Evolutionary conservation across 805 yeast species (phyloP).

Genomic region (Cyberlindnera meyerae): DNA sequence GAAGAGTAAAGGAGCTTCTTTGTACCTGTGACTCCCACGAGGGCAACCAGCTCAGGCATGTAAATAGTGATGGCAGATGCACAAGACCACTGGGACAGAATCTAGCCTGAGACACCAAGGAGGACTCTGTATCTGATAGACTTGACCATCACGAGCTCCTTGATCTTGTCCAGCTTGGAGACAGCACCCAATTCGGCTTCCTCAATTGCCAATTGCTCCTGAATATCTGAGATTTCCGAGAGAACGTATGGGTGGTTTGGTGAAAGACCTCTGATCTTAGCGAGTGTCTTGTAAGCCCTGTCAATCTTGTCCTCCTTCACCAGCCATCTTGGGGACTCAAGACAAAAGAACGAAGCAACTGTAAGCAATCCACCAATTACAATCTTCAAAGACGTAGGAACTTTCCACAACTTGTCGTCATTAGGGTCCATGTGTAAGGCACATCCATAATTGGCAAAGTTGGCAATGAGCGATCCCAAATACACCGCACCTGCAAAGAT

Average conservation of each 20-base stretch:
- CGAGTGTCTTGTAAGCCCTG: constrained; percentile 34
- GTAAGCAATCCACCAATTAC: constrained; percentile 43
- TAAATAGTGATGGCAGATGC: constrained; percentile 53
- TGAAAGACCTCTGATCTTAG: constrained; percentile 40
- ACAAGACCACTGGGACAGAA: constrained; percentile 57
- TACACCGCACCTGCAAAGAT: constrained; percentile 56
- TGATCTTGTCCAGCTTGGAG: constrained; percentile 24
- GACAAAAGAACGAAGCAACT: constrained; percentile 38
- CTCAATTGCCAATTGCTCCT: constrained; percentile 40
- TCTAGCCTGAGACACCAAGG: constrained; percentile 38
- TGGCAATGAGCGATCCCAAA: constrained; percentile 46
- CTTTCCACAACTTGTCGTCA: constrained; percentile 44
- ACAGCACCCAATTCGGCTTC: constrained; percentile 25
- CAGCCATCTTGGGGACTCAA: constrained; percentile 46
- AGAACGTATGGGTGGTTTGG: constrained; percentile 43
- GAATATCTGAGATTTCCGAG: constrained; percentile 47
- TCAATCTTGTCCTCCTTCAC: constrained; percentile 36
- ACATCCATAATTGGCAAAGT: constrained; percentile 48
- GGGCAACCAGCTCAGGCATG: constrained; percentile 46
- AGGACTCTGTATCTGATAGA: constrained; percentile 43
- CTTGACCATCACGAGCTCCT: constrained; percentile 32
- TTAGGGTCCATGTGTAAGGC: constrained; percentile 37
- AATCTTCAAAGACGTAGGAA: constrained; percentile 45
- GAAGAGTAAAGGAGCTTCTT: constrained; percentile 44
- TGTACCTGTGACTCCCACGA: constrained; percentile 40